phyloP scores from a whole-genome alignment of 108 stramenopile species.

The Asterionellopsis glacialis region DNA sequence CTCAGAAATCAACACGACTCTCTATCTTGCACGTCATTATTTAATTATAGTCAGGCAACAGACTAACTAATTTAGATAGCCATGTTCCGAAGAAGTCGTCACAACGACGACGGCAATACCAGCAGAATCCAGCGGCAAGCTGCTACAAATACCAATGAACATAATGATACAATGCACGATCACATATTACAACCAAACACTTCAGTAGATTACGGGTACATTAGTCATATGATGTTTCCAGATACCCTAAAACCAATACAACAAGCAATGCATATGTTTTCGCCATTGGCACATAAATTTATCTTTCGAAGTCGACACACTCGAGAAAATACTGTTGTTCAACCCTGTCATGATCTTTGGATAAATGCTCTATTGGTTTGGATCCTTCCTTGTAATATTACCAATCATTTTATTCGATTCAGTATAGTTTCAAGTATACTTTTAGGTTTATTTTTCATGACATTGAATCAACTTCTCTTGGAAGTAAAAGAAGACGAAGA shows the following conservation, averaged over 20 bases:
- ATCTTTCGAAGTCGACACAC: background rate
- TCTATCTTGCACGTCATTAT: too few relatives aligned
- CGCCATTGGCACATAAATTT: background rate
- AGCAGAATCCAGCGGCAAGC: too few relatives aligned
- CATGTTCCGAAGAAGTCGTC: too few relatives aligned
- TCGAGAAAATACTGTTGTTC: background rate
- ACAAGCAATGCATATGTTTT: background rate
- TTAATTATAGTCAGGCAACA: too few relatives aligned
- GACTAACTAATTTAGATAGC: too few relatives aligned
- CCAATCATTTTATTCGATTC: conserved; percentile 26
- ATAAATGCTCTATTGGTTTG: conserved; percentile 23
- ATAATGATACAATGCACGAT: too few relatives aligned
- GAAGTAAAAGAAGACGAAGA: background rate
- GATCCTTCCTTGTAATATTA: conserved; percentile 28
- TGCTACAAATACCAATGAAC: too few relatives aligned
- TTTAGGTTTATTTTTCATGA: conserved; percentile 2
- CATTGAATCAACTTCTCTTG: background rate
- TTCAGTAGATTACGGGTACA: too few relatives aligned
- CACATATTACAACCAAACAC: too few relatives aligned
- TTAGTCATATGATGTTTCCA: background rate
- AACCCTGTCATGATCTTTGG: conserved; percentile 26
- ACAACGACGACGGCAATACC: too few relatives aligned
- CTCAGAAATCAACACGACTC: too few relatives aligned
- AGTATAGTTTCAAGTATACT: conserved; percentile 2
- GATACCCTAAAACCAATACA: background rate